Percentiles rank a stretch among this genome's conserved stretches.
phyloP scores from a whole-genome alignment of 208 protist genomes.

The Leishmania major region DNA sequence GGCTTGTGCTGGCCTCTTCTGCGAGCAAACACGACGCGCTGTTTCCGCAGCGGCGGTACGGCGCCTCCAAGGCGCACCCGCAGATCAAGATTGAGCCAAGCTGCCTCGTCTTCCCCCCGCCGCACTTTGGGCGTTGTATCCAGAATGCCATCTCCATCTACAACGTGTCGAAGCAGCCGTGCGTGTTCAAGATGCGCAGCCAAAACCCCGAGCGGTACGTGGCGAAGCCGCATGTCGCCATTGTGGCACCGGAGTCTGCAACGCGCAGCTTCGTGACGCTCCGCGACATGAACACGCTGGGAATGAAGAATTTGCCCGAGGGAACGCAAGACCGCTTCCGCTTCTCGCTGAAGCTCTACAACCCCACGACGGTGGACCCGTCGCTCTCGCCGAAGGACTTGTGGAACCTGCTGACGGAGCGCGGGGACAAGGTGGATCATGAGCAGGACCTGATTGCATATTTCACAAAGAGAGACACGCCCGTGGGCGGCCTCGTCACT shows the following conservation, averaged over 20 bases:
- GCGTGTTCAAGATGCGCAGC: slow-evolving; percentile 71
- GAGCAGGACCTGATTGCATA: slow-evolving; percentile 48
- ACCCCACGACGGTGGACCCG: slow-evolving; percentile 19
- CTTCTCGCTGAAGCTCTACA: slow-evolving; percentile 44
- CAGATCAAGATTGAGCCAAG: slow-evolving; percentile 61
- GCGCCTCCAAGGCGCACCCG: slow-evolving; percentile 22
- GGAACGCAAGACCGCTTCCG: slow-evolving; percentile 51
- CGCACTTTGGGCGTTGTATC: slow-evolving; percentile 62
- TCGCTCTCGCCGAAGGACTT: slow-evolving; percentile 29
- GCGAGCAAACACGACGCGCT: neutral
- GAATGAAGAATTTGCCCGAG: slow-evolving; percentile 33
- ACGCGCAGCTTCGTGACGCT: slow-evolving; percentile 62
- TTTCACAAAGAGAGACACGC: slow-evolving; percentile 37
- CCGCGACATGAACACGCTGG: slow-evolving; percentile 39
- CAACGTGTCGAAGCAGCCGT: slow-evolving; percentile 54
- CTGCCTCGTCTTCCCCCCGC: slow-evolving; percentile 68
- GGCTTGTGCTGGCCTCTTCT: neutral
- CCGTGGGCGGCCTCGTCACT: slow-evolving; percentile 42
- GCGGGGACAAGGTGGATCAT: slow-evolving; percentile 32
- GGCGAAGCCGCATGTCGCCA: slow-evolving; percentile 62
- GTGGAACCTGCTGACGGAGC: slow-evolving; percentile 33
- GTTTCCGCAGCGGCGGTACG: neutral
- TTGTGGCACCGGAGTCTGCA: slow-evolving; percentile 49
- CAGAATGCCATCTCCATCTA: slow-evolving; percentile 70
- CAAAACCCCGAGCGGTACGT: slow-evolving; percentile 69